phyloP scores from a whole-genome alignment of 2,329 filamentous ascomycete species.

The Plenodomus biglobosus region DNA sequence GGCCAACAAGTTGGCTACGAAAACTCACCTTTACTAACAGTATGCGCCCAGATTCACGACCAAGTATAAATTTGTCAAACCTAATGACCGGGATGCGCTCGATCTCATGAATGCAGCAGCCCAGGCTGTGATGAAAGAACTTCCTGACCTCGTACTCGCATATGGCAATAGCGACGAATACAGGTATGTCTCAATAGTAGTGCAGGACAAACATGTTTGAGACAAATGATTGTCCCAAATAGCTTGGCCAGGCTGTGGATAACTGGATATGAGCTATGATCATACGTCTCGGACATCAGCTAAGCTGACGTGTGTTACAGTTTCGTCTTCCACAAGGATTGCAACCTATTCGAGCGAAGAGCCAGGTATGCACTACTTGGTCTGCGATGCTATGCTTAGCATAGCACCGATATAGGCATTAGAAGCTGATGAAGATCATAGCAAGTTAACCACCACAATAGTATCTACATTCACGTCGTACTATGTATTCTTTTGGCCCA shows the following conservation, averaged over 20 bases:
- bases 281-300: constrained; percentile 16
- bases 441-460: constrained; percentile 87
- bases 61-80: constrained; percentile 85
- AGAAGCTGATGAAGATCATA: constrained; percentile 39
- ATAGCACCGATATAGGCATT: no score
- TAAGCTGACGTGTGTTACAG: constrained; percentile 54
- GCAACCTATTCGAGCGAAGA: constrained; percentile 80
- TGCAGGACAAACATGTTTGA: constrained; percentile 10
- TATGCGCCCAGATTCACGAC: constrained; percentile 66
- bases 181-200: constrained; percentile 55
- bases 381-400: neutral
- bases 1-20: constrained; percentile 5
- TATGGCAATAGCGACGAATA: constrained; percentile 97
- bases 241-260: neutral
- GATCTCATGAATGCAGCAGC: constrained; percentile 95
- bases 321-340: constrained; percentile 85
- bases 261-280: constrained; percentile 5
- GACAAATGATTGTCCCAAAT: constrained; percentile 14
- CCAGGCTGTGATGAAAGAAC: constrained; percentile 76
- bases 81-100: constrained; percentile 84
- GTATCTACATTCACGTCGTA: constrained; percentile 92
- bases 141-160: constrained; percentile 82
- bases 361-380: constrained; percentile 58
- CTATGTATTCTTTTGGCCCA: constrained; percentile 80
- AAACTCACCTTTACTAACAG: constrained; percentile 4